A percentile compares a stretch with the other conserved stretches of the same genome.
phyloP scores from a whole-genome alignment of 495 filamentous ascomycete genomes.

The Hypoxylon lenormandii region DNA sequence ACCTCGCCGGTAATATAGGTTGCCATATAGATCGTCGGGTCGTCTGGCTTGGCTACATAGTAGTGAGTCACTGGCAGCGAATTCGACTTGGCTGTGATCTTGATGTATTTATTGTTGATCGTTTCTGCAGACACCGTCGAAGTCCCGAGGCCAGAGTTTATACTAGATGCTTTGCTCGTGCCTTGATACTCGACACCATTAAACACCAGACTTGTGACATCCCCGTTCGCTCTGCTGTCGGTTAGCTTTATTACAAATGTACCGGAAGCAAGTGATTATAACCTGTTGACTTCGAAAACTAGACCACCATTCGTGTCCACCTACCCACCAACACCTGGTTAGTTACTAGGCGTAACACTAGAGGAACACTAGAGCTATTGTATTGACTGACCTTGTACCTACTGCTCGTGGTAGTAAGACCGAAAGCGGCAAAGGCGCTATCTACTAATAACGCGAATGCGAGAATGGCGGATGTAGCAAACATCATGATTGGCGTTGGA shows the following conservation, averaged over 20 bases:
- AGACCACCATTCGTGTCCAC: constrained; percentile 55
- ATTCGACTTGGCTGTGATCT: constrained; percentile 64
- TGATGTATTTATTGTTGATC: constrained; percentile 57
- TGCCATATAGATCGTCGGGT: constrained; percentile 69
- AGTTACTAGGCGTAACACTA: neutral
- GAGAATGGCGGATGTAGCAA: constrained; percentile 14
- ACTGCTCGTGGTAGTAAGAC: constrained; percentile 46
- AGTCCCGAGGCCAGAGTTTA: constrained; percentile 68
- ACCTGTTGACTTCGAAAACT: constrained; percentile 64
- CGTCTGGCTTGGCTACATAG: constrained; percentile 65
- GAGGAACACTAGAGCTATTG: neutral
- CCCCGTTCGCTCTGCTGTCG: constrained; percentile 56
- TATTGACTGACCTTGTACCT: constrained; percentile 38
- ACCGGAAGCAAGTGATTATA: neutral
- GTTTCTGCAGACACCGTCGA: constrained; percentile 63
- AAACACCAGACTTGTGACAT: constrained; percentile 68
- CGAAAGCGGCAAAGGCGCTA: constrained; percentile 39
- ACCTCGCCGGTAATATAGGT: constrained; percentile 70
- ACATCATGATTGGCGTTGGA: constrained; percentile 10
- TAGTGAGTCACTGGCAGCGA: constrained; percentile 67
- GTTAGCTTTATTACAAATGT: constrained; percentile 2
- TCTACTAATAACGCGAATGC: constrained; percentile 12
- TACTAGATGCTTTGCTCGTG: constrained; percentile 62
- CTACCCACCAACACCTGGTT: neutral
- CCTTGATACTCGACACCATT: constrained; percentile 69